Evolutionary conservation across 2,329 filamentous ascomycete genomes (phyloP), one percentile per base, ranked within the genome.

Genomic region (Periconia sp.): DNA sequence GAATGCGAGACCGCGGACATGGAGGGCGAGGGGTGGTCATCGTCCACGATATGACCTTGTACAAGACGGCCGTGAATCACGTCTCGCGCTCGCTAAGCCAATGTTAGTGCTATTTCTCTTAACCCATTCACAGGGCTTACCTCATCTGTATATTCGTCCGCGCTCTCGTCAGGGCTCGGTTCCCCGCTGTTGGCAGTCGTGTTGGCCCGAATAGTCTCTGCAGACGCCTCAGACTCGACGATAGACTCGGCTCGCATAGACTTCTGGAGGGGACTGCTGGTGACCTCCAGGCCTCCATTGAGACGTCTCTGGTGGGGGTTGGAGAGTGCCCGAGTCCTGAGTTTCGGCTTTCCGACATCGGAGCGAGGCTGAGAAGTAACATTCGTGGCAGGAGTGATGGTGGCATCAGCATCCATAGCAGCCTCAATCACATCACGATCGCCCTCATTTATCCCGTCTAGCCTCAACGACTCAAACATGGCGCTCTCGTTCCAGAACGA

Each of bases 1-100:
- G 49, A 87, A 53, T 84, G 85, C 9, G 86, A 85, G n/a, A 85
- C 77, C 27, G 78, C 77, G 6, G 81, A 93, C 57, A 85, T 80
- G 45, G 83, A 81, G 15, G 91, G 89, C 1, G 92, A 96, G 2
- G 89, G 89, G 67, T 92, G 93, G 70, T 96, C 89, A 70, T 97
- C 94, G 58, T 96, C 91, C 11, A 99, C 94, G 61, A 99, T 89
- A 70, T 97, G 94, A 14, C 94, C 94, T 64, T 97, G 92, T 9
- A 97, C 85, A 42, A 99, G 81, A 49, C 94, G 88, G 10, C 91
- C 93, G 54, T 92, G 93, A 41, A 92, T 95, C 45, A 99, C 92
- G 70, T 97, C 92, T 41, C 88, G 84, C 17, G 91, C 91, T 53
- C 90, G 88, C 73, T 79, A 50, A 33, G 13, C 17, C 11, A 37